Evolutionary conservation across 2,329 filamentous ascomycete species (phyloP).

Genomic region (Fusarium kyushuense): DNA sequence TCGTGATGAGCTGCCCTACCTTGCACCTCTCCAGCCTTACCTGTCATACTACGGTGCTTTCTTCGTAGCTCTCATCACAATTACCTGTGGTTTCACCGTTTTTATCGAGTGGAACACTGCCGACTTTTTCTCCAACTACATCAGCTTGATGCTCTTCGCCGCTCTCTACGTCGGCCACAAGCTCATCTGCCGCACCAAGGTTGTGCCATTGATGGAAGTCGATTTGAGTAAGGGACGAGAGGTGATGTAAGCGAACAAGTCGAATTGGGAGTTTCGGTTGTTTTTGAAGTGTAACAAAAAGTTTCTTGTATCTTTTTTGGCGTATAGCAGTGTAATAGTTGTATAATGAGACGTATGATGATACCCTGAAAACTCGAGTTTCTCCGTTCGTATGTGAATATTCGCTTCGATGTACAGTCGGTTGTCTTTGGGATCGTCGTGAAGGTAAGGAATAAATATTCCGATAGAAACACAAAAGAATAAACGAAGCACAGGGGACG

Average conservation of each 20-base stretch:
- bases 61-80: slow-evolving; percentile 72
- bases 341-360: slow-evolving; percentile 45
- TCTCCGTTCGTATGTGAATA: not conserved
- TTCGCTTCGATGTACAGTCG: not conserved
- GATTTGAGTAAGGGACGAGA: slow-evolving; percentile 51
- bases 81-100: slow-evolving; percentile 77
- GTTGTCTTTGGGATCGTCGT: not conserved
- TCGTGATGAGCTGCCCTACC: slow-evolving; percentile 70
- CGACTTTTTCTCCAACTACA: slow-evolving; percentile 73
- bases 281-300: slow-evolving; percentile 19
- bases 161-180: slow-evolving; percentile 73
- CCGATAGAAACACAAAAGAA: not conserved
- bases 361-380: slow-evolving; percentile 39
- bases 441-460: not conserved
- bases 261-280: slow-evolving; percentile 20
- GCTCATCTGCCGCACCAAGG: slow-evolving; percentile 56
- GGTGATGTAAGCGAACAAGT: slow-evolving; percentile 16
- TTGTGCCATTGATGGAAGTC: slow-evolving; percentile 53
- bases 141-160: slow-evolving; percentile 73
- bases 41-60: slow-evolving; percentile 74
- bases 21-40: slow-evolving; percentile 71
- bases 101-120: slow-evolving; percentile 73
- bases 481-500: not conserved
- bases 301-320: slow-evolving; percentile 25
- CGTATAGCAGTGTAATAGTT: slow-evolving; percentile 38